Evolutionary conservation across 805 yeast species (phyloP), one percentile per base, ranked within the genome.

Genomic region (Zygosaccharomyces pseudorouxii): DNA sequence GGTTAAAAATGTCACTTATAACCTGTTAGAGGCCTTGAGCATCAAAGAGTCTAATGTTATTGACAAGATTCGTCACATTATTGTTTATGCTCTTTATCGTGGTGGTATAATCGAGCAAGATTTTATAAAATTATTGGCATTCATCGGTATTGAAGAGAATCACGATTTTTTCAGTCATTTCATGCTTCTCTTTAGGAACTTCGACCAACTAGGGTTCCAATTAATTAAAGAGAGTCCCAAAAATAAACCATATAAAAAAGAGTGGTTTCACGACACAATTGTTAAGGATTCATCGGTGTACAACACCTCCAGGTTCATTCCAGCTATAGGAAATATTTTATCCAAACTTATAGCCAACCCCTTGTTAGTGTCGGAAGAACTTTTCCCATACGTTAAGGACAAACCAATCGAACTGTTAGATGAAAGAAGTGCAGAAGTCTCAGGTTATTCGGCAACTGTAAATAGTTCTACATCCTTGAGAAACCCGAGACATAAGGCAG

Each of bases 31-130:
- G 3, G 62, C 82, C 19, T 70, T 92, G 19, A 69, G 73, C 0
- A 67, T 78, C 38, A 72, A 70, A 22, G 73, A 70, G 37, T 72
- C 81, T 38, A 78, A 72, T 25, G 72, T 74, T 48, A 76, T 76
- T 14, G 95, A 88, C 60, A 88, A 88, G 61, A 71, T 89, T 48
- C 77, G 99, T 51, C 70, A 86, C 25, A 77, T 93, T 11, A 71
- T 86, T 18, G 68, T 86, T 1, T 93, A 93, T 65, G 84, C 88
- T 0, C 64, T 89, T 25, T 84, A 81, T 63, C 76, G 98, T 55
- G 92, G 90, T 3, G 96, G 97, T 0, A 69, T 93, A 12, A 74
- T 86, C 4, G 84, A 81, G 57, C 62, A 75, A 6, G 99, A 93
- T 69, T 79, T 84, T 53, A 66, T 71, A 42, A 89, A 90, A 62